A percentile compares a stretch with the other conserved stretches of the same genome.
phyloP scores from a whole-genome alignment of 2,329 filamentous ascomycete genomes.

The Metarhizium robertsii region DNA sequence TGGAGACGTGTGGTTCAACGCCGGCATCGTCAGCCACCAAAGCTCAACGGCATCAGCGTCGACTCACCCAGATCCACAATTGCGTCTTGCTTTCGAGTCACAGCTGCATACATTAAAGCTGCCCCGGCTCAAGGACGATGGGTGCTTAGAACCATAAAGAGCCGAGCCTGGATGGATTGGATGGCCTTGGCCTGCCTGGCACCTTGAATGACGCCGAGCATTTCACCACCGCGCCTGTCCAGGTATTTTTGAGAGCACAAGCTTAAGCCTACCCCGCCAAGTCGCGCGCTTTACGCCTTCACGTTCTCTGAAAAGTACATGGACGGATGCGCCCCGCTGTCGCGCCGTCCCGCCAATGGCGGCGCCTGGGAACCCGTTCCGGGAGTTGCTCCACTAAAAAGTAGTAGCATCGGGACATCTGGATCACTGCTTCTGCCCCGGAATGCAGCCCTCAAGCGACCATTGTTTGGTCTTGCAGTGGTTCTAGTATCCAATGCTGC shows the following conservation, averaged over 20 bases:
- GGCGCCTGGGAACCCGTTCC: not conserved
- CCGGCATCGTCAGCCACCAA: not conserved
- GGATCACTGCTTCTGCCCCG: too few species aligned
- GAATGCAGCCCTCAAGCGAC: too few species aligned
- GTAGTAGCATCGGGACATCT: too few species aligned
- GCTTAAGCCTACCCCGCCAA: not conserved
- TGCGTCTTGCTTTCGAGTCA: not conserved
- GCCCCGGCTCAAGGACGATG: too few species aligned
- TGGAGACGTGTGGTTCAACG: too few species aligned
- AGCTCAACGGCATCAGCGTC: not conserved
- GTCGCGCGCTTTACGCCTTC: not conserved
- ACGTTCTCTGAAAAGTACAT: not conserved
- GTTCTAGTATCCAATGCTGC: too few species aligned
- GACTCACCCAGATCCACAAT: not conserved
- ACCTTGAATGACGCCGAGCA: not conserved
- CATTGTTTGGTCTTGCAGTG: too few species aligned
- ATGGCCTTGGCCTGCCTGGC: too few species aligned
- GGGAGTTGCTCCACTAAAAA: not conserved
- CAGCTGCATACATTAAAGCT: not conserved
- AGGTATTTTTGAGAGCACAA: not conserved
- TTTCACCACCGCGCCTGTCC: not conserved
- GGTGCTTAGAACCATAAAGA: too few species aligned
- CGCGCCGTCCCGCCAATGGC: not conserved
- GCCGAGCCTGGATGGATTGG: too few species aligned
- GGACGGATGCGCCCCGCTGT: not conserved